These are phyloP conservation scores for Opeltia flavorubescens DNA, from an alignment of 495 filamentous ascomycete species.

Conservation along the genomic window DNA sequence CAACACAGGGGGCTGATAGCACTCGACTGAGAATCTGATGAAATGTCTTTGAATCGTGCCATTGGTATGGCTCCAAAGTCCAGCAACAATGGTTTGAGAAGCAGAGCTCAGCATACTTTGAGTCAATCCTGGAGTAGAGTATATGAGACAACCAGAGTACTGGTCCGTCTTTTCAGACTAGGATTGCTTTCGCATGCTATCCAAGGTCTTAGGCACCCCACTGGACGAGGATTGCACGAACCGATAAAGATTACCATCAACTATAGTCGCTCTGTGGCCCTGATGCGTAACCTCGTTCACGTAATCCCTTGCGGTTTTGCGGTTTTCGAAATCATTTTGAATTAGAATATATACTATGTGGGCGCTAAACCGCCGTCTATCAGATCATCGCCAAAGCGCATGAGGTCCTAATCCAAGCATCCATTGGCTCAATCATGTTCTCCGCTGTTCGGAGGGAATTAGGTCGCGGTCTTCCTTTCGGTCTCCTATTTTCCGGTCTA, in stretches of 20 bases:
- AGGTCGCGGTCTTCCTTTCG: constrained; percentile 11
- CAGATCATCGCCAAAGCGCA: constrained; percentile 17
- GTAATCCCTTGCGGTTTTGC: constrained; percentile 5
- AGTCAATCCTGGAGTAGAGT: too few relatives aligned
- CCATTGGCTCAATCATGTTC: constrained; percentile 12
- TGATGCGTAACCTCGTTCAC: constrained; percentile 7
- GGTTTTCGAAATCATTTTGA: constrained; percentile 9
- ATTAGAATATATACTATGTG: constrained; percentile 9
- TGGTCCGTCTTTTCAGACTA: too few relatives aligned
- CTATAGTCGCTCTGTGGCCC: not conserved
- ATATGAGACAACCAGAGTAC: too few relatives aligned
- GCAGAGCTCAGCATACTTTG: too few relatives aligned
- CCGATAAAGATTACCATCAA: constrained; percentile 6
- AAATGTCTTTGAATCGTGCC: too few relatives aligned
- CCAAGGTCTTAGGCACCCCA: too few relatives aligned
- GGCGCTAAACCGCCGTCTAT: constrained; percentile 10
- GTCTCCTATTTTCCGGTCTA: constrained; percentile 13
- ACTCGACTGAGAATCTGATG: too few relatives aligned
- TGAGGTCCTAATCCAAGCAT: constrained; percentile 16
- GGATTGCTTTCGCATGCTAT: too few relatives aligned
- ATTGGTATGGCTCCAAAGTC: too few relatives aligned
- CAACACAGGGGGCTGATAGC: too few relatives aligned
- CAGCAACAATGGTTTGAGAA: too few relatives aligned
- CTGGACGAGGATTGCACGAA: constrained; percentile 2
- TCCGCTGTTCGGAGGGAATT: constrained; percentile 9